phyloP scores from a whole-genome alignment of 2,329 filamentous ascomycete species.

The Xylaria sp. region DNA sequence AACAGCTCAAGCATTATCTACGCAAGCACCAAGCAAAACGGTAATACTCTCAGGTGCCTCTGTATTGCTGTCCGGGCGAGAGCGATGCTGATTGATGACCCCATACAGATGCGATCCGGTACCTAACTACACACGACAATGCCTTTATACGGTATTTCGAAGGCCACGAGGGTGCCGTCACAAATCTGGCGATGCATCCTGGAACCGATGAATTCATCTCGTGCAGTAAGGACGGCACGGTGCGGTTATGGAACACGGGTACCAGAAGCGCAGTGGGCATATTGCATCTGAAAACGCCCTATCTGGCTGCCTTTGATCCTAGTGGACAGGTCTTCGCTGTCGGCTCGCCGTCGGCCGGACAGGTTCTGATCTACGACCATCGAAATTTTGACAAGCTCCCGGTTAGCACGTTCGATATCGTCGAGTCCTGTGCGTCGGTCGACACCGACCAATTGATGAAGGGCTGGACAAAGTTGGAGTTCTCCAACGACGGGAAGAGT shows the following conservation, averaged over 20 bases:
- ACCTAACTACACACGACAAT: conserved; percentile 93
- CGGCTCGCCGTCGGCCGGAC: conserved; percentile 81
- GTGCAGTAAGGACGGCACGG: conserved; percentile 88
- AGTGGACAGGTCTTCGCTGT: conserved; percentile 93
- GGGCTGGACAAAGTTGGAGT: conserved; percentile 92
- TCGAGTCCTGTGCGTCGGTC: conserved; percentile 62
- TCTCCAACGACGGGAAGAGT: conserved; percentile 94
- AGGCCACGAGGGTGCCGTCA: conserved; percentile 87
- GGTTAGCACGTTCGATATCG: conserved; percentile 85
- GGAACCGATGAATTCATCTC: conserved; percentile 92
- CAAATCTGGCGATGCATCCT: conserved; percentile 84
- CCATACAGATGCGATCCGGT: conserved; percentile 79
- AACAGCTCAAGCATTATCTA: conserved; percentile 92
- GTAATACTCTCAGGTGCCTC: conserved; percentile 56
- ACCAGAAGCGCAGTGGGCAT: conserved; percentile 84
- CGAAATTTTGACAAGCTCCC: conserved; percentile 94
- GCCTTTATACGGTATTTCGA: conserved; percentile 96
- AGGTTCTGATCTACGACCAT: conserved; percentile 89
- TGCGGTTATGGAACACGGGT: conserved; percentile 88
- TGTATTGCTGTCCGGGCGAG: background rate
- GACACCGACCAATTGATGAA: conserved; percentile 69
- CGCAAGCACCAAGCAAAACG: conserved; percentile 93
- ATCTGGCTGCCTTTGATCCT: conserved; percentile 89
- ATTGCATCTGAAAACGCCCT: conserved; percentile 82
- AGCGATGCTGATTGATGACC: conserved; percentile 4